phyloP scores from a whole-genome alignment of 805 yeast species.

The Metschnikowia proteae region DNA sequence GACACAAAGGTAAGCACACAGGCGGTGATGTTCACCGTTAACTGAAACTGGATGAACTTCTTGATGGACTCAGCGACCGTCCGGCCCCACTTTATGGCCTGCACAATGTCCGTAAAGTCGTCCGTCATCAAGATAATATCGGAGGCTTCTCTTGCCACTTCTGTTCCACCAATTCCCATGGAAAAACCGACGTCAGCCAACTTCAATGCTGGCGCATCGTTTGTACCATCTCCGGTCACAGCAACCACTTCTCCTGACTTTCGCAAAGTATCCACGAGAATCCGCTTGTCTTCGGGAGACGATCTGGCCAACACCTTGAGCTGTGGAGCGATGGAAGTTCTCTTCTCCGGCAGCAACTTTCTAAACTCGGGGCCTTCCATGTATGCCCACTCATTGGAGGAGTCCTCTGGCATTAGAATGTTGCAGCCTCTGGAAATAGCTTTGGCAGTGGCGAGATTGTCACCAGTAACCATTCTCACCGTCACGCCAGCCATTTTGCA shows the following conservation, averaged over 20 bases:
- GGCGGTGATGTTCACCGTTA: slow-evolving; percentile 97
- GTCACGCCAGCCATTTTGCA: slow-evolving; percentile 90
- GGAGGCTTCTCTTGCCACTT: slow-evolving; percentile 97
- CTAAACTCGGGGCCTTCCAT: slow-evolving; percentile 96
- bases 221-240: slow-evolving; percentile 98
- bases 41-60: slow-evolving; percentile 93
- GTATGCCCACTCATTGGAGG: slow-evolving; percentile 52
- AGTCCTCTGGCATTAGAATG: slow-evolving; percentile 54
- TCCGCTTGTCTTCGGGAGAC: slow-evolving; percentile 91
- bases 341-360: slow-evolving; percentile 53
- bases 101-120: slow-evolving; percentile 90
- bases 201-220: slow-evolving; percentile 96
- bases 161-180: slow-evolving; percentile 98
- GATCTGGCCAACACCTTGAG: slow-evolving; percentile 88
- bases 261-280: slow-evolving; percentile 77
- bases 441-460: slow-evolving; percentile 83
- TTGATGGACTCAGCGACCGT: slow-evolving; percentile 92
- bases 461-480: slow-evolving; percentile 98
- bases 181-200: slow-evolving; percentile 97
- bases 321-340: slow-evolving; percentile 61
- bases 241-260: slow-evolving; percentile 91
- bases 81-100: slow-evolving; percentile 98
- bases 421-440: slow-evolving; percentile 89
- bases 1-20: slow-evolving; percentile 89
- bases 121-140: slow-evolving; percentile 91